Evolutionary conservation across 2,329 filamentous ascomycete species (phyloP).

Genomic region (Escovopsis sp.): DNA sequence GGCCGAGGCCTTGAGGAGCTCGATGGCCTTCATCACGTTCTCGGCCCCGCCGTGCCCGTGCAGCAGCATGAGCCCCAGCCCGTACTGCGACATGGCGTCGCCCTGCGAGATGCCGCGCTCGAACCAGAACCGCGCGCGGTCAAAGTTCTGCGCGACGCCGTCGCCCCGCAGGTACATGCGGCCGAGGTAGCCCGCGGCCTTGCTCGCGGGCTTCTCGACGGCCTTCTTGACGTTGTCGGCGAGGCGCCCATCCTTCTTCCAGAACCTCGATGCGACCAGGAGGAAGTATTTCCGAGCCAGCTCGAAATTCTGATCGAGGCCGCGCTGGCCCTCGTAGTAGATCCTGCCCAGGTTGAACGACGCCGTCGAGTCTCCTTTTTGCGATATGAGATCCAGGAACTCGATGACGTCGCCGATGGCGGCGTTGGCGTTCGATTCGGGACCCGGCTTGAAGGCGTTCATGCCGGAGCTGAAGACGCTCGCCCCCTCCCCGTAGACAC

Average conservation of each 20-base stretch:
- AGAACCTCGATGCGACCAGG: conserved; percentile 65
- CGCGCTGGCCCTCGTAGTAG: conserved; percentile 75
- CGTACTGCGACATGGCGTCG: conserved; percentile 74
- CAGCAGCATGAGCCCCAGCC: conserved; percentile 70
- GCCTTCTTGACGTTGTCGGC: conserved; percentile 53
- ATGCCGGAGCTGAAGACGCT: conserved; percentile 77
- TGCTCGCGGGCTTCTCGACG: conserved; percentile 65
- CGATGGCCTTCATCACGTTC: conserved; percentile 57
- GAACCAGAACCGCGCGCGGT: conserved; percentile 69
- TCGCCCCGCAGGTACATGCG: conserved; percentile 84
- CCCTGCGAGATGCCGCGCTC: conserved; percentile 59
- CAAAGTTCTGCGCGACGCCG: conserved; percentile 64
- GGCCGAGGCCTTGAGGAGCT: conserved; percentile 63
- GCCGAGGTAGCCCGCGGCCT: conserved; percentile 75
- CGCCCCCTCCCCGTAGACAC: conserved; percentile 89
- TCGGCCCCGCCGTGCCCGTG: conserved; percentile 58
- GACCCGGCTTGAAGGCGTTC: conserved; percentile 60
- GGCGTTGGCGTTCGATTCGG: conserved; percentile 67
- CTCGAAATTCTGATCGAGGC: conserved; percentile 56
- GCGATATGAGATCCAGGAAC: conserved; percentile 78
- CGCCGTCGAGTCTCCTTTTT: conserved; percentile 78
- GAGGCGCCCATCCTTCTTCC: conserved; percentile 63
- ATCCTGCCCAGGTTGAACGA: conserved; percentile 75
- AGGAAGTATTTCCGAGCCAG: conserved; percentile 71
- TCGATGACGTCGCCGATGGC: conserved; percentile 89